Conservation (phyloP, 2,329 filamentous ascomycete genomes). For the Eutypella sp. region DNA sequence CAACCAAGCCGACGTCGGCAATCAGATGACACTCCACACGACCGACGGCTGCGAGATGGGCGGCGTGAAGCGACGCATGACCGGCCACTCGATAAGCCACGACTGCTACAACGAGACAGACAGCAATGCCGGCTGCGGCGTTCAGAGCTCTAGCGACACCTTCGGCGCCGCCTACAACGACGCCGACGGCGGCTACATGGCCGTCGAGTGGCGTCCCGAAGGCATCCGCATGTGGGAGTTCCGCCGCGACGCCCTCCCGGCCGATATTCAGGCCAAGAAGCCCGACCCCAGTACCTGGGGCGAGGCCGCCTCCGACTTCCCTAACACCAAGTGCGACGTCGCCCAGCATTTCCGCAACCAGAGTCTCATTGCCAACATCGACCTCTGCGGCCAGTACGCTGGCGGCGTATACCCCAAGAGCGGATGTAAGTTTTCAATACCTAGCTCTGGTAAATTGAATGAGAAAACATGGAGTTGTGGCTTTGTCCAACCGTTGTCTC, state of each 20-base stretch:
- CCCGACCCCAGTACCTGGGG: constrained; percentile 62
- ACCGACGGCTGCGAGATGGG: constrained; percentile 45
- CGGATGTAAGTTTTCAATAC: constrained; percentile 37
- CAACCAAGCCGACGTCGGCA: constrained; percentile 50
- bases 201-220: constrained; percentile 54
- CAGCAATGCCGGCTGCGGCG: constrained; percentile 54
- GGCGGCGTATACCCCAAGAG: constrained; percentile 42
- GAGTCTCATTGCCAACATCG: constrained; percentile 62
- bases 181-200: constrained; percentile 53
- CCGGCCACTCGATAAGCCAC: constrained; percentile 34
- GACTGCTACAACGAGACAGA: constrained; percentile 49
- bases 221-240: constrained; percentile 64
- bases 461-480: too few species aligned
- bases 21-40: constrained; percentile 58
- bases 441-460: too few species aligned
- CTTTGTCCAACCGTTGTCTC: too few species aligned
- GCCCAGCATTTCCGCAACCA: constrained; percentile 57
- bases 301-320: constrained; percentile 59
- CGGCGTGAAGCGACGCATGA: constrained; percentile 50
- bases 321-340: constrained; percentile 57
- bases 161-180: constrained; percentile 51
- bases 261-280: constrained; percentile 42
- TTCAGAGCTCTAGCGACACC: constrained; percentile 35
- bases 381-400: constrained; percentile 56
- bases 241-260: constrained; percentile 39